Conservation (phyloP, 371 early-diverging fungal genomes). For the Actinomortierella ambigua region DNA sequence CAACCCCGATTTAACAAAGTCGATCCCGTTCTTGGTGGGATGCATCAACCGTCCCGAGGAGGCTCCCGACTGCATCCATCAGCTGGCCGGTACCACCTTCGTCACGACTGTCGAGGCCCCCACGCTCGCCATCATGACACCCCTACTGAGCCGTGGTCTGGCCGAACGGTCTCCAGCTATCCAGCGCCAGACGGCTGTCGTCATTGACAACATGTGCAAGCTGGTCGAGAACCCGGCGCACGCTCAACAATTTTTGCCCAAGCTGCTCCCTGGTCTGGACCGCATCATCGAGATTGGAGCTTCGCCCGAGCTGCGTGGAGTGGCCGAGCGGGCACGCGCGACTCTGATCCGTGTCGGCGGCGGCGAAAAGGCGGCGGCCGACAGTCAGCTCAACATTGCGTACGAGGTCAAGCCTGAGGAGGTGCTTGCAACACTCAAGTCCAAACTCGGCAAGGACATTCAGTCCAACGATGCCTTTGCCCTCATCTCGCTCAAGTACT, state of each 20-base stretch:
- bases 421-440: constrained; percentile 14
- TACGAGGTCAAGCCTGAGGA: constrained; percentile 30
- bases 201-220: constrained; percentile 85
- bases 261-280: constrained; percentile 76
- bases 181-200: constrained; percentile 79
- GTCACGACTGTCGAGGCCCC: constrained; percentile 78
- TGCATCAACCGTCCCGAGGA: constrained; percentile 68
- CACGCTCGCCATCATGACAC: constrained; percentile 80
- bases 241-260: constrained; percentile 80
- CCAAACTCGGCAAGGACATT: constrained; percentile 13
- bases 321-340: constrained; percentile 57
- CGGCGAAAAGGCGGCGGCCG: constrained; percentile 35
- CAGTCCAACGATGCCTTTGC: constrained; percentile 50
- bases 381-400: constrained; percentile 19
- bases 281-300: constrained; percentile 74
- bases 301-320: constrained; percentile 78
- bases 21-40: constrained; percentile 60
- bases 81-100: constrained; percentile 70
- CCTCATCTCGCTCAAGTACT: constrained; percentile 48
- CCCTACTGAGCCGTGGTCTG: constrained; percentile 76
- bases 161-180: constrained; percentile 64
- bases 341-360: constrained; percentile 62
- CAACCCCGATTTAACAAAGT: constrained; percentile 68
- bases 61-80: constrained; percentile 64
- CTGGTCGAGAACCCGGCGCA: constrained; percentile 77